Evolutionary conservation across 768 basidiomycete genomes (phyloP).

Genomic region (Boletus vinaceobasis): DNA sequence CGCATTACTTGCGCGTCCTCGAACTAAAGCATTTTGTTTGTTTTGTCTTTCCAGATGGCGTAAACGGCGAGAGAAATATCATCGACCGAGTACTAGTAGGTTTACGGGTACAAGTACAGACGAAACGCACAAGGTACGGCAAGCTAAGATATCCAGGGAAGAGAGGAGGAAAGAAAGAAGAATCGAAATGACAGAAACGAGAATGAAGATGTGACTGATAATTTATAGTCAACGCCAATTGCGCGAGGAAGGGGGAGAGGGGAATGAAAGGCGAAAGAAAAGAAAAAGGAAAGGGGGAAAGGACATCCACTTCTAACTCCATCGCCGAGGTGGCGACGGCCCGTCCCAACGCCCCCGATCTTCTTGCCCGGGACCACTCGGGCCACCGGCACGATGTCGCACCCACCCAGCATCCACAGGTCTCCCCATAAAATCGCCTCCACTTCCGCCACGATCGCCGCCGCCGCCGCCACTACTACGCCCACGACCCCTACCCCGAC

Average conservation of each 20-base stretch:
- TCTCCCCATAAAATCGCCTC: slow-evolving; percentile 31
- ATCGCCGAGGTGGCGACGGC: not conserved
- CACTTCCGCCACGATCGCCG: not conserved
- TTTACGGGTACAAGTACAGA: slow-evolving; percentile 17
- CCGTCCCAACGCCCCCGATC: slow-evolving; percentile 13
- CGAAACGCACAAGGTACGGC: not conserved
- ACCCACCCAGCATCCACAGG: slow-evolving; percentile 43
- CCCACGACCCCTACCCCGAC: slow-evolving; percentile 30
- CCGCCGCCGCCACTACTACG: slow-evolving; percentile 9
- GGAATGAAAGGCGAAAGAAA: not conserved
- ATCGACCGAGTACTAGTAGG: slow-evolving; percentile 3
- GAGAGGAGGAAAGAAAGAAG: not conserved
- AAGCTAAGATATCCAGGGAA: slow-evolving; percentile 8
- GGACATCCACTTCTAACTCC: not conserved
- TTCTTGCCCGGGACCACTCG: slow-evolving; percentile 18
- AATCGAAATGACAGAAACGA: not conserved
- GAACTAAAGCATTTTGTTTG: not conserved
- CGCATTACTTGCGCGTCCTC: too few species aligned
- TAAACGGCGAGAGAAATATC: not conserved
- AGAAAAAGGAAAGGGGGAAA: not conserved
- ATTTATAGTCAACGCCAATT: slow-evolving; percentile 19
- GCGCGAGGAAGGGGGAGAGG: not conserved
- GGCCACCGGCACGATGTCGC: slow-evolving; percentile 28
- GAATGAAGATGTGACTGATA: slow-evolving; percentile 23
- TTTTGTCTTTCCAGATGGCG: not conserved